Evolutionary conservation across 768 basidiomycete genomes (phyloP), one percentile per base, ranked within the genome.

Genomic region (Mycena indigotica): DNA sequence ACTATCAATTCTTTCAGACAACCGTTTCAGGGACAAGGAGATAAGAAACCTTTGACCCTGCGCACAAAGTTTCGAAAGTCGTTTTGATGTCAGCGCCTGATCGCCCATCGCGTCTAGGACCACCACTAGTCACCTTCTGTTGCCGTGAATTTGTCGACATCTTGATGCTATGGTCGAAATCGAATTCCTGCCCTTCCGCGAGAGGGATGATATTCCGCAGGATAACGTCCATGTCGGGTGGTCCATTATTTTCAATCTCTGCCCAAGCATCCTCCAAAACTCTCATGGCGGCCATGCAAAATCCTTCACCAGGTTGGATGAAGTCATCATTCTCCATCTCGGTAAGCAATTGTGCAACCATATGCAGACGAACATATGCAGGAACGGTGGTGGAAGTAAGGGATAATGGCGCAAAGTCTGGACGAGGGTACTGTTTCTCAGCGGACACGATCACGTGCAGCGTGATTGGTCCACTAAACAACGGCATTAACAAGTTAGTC

Each of bases 281-380:
- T 28, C 88, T 81, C 78, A 91, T 83, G 4, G 81, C 73, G 13
- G 84, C 83, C 72, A 91, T 86, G 48, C 87, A 80, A 55, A 94
- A 85, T 1, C 89, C 87, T 66, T 90, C 86, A 0, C 84, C 88
- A 1, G 78, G 69, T 55, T 87, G 82, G n/a, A 86, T 68, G 38
- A 91, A 83, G 21, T 80, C 77, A 2, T 77, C 77, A 5, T 72
- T 71, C 51, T 81, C 73, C 70, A 89, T 80, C 10, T 79, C 81
- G 4, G 69, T 52, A n/a, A 94, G 75, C 19, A 94, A 74, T 24
- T 75, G 75, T 3, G 86, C 81, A 29, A 92, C 79, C n/a, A 97
- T 80, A 66, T 95, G 87, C 3, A 96, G 81, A 21, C 92, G 86
- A 54, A 95, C 76, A 70, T 96, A 96, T 1, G 92, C 82, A 0